Percentiles rank a stretch among this genome's conserved stretches.
phyloP scores from a whole-genome alignment of 1,139 yeast species.

The Magnusiomyces fungicola region DNA sequence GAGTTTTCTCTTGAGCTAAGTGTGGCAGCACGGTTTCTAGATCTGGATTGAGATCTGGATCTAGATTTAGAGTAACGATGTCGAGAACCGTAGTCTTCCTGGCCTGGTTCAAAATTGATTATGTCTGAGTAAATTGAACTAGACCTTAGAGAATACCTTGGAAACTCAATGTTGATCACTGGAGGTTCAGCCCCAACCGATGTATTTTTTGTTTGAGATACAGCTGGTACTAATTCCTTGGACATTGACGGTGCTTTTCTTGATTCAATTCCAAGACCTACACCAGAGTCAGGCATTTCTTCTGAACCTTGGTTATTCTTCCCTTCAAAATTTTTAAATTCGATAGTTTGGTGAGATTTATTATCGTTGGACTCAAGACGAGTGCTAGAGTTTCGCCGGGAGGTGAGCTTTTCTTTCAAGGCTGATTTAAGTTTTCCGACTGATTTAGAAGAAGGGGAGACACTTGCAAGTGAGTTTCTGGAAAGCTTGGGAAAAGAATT shows the following conservation, averaged over 20 bases:
- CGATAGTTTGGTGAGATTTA: too few species aligned
- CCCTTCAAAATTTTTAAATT: too few species aligned
- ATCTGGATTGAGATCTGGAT: background rate
- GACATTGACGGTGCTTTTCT: background rate
- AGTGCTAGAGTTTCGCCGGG: too few species aligned
- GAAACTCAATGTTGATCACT: slow-evolving; percentile 11
- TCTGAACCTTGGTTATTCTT: too few species aligned
- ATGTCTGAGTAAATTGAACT: slow-evolving; percentile 12
- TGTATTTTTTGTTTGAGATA: background rate
- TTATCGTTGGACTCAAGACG: too few species aligned
- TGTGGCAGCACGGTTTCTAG: background rate
- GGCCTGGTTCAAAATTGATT: background rate
- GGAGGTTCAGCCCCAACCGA: slow-evolving; percentile 8
- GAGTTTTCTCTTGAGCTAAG: background rate
- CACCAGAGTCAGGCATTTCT: background rate
- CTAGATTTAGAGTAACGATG: background rate
- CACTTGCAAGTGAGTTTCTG: background rate
- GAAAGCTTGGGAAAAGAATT: too few species aligned
- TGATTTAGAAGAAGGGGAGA: background rate
- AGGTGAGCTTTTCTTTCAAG: background rate
- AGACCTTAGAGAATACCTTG: slow-evolving; percentile 9
- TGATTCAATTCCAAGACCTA: slow-evolving; percentile 1
- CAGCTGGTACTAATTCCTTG: background rate
- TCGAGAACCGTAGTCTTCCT: background rate
- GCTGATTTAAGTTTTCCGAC: background rate